phyloP scores from a whole-genome alignment of 1,284 basidiomycete species.

The Chondrostereum purpureum region DNA sequence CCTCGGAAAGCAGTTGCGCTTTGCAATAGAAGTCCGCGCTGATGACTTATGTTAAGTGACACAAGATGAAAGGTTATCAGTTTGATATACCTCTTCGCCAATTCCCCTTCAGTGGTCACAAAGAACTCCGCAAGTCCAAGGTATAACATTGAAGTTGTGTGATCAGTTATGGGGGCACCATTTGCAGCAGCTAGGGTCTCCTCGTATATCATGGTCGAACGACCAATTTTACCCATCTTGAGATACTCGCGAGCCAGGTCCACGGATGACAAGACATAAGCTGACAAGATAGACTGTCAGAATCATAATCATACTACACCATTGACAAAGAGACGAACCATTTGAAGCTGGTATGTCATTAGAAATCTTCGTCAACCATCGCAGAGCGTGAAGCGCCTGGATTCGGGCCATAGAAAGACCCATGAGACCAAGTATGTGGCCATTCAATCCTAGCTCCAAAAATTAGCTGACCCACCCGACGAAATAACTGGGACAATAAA shows the following conservation, averaged over 20 bases:
- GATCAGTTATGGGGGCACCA: constrained; percentile 36
- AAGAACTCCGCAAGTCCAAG: constrained; percentile 65
- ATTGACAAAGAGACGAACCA: no score
- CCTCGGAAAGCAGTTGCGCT: constrained; percentile 42
- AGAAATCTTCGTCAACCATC: constrained; percentile 39
- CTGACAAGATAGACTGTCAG: constrained; percentile 30
- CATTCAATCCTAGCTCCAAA: constrained; percentile 43
- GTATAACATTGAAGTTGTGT: constrained; percentile 48
- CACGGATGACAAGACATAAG: constrained; percentile 57
- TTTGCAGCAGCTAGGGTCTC: constrained; percentile 45
- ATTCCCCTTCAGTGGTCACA: constrained; percentile 54
- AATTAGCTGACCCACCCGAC: constrained; percentile 14
- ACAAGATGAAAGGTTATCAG: constrained; percentile 4
- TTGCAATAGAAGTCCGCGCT: constrained; percentile 55
- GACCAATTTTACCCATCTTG: constrained; percentile 65
- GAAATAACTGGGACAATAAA: constrained; percentile 9
- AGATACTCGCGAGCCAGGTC: constrained; percentile 75
- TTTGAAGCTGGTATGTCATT: constrained; percentile 14
- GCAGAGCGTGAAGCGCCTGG: constrained; percentile 42
- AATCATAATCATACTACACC: no score
- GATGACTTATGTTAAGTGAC: no score
- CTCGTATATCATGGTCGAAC: constrained; percentile 59
- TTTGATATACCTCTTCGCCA: constrained; percentile 62
- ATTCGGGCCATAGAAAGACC: constrained; percentile 47
- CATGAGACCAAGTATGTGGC: constrained; percentile 63